phyloP scores from a whole-genome alignment of 371 early-diverging fungal species.

The Mucor mucedo region DNA sequence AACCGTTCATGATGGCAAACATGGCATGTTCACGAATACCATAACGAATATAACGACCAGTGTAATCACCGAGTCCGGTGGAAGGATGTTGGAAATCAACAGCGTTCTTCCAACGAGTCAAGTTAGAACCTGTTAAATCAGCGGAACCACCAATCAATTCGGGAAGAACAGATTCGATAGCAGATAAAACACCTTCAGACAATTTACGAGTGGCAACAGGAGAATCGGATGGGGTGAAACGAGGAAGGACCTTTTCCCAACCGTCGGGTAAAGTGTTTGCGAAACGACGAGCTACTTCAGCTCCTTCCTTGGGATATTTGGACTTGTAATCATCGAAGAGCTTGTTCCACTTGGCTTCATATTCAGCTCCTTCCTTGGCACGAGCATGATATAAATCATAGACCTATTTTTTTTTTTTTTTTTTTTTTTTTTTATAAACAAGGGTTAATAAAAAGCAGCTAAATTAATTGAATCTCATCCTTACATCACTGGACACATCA shows the following conservation, averaged over 20 bases:
- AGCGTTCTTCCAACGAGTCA: constrained; percentile 92
- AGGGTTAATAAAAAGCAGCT: neutral
- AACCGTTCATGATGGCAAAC: constrained; percentile 97
- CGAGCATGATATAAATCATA: constrained; percentile 71
- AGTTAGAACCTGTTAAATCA: constrained; percentile 96
- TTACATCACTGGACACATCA: constrained; percentile 65
- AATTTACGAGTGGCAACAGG: constrained; percentile 90
- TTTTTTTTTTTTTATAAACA: neutral
- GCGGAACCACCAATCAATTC: constrained; percentile 98
- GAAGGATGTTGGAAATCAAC: constrained; percentile 86
- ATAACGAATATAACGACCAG: constrained; percentile 93
- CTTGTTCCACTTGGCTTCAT: constrained; percentile 77
- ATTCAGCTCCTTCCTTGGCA: constrained; percentile 61
- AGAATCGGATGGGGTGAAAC: constrained; percentile 76
- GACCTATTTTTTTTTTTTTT: constrained; percentile 33
- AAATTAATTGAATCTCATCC: neutral
- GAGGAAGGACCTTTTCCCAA: constrained; percentile 77
- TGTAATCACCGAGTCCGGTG: constrained; percentile 75
- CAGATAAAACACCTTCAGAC: constrained; percentile 83
- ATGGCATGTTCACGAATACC: constrained; percentile 99
- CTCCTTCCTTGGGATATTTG: constrained; percentile 69
- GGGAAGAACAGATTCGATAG: constrained; percentile 75
- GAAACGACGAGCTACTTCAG: constrained; percentile 81
- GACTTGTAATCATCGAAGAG: constrained; percentile 67
- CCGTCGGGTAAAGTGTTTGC: constrained; percentile 73